Evolutionary conservation across 192 early-diverging fungal species (phyloP).

Genomic region (Jimgerdemannia flammicorona): DNA sequence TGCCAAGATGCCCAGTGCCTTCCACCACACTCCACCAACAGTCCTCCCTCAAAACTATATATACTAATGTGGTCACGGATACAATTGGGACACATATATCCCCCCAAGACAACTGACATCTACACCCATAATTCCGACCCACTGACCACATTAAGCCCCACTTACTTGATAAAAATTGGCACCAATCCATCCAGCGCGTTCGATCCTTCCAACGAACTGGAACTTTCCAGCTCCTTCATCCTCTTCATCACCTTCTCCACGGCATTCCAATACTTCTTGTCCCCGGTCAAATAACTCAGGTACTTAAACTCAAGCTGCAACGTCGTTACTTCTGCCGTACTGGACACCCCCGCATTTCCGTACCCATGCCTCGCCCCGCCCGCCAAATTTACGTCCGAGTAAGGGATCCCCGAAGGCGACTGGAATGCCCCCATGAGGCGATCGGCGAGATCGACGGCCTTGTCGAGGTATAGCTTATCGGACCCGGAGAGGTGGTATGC

Average conservation of each 20-base stretch:
- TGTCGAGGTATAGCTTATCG: conserved; percentile 59
- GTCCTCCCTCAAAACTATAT: too few relatives aligned
- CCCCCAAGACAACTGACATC: neutral
- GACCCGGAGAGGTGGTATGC: conserved; percentile 74
- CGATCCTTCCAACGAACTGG: conserved; percentile 14
- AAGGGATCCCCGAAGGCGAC: conserved; percentile 64
- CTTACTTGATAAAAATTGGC: conserved; percentile 64
- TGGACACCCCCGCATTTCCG: conserved; percentile 38
- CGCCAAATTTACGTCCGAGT: conserved; percentile 54
- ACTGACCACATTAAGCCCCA: neutral
- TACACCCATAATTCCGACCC: neutral
- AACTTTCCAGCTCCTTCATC: conserved; percentile 37
- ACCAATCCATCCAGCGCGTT: conserved; percentile 66
- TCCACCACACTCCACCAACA: neutral
- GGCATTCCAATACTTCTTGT: conserved; percentile 69
- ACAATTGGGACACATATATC: neutral
- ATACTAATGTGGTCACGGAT: too few relatives aligned
- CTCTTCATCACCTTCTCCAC: conserved; percentile 62
- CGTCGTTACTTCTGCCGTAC: conserved; percentile 78
- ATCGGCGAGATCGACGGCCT: conserved; percentile 75
- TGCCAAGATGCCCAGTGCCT: too few relatives aligned
- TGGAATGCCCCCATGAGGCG: conserved; percentile 68
- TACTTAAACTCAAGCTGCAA: conserved; percentile 88
- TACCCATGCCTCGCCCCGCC: conserved; percentile 49
- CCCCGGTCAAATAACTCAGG: conserved; percentile 67